These are phyloP conservation scores for Pleurotus sapidus DNA, from an alignment of 768 basidiomycete genomes.

Conservation along the genomic window DNA sequence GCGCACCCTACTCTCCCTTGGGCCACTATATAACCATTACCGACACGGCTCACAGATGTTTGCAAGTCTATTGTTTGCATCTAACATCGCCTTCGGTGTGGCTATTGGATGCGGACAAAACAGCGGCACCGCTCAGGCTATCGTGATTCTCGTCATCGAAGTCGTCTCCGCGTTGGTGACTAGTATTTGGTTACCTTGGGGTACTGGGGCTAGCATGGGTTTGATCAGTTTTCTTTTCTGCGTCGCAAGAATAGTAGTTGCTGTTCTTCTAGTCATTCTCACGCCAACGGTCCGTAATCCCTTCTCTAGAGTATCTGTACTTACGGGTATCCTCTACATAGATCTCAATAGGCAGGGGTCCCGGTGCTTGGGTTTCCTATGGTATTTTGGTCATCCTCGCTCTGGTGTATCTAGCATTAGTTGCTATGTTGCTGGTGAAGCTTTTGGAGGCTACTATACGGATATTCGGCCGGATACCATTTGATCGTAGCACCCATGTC, in stretches of 20 bases:
- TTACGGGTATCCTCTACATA: slow-evolving; percentile 25
- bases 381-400: slow-evolving; percentile 83
- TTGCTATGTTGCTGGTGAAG: slow-evolving; percentile 82
- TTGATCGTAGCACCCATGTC: slow-evolving; percentile 77
- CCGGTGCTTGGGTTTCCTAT: slow-evolving; percentile 92
- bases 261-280: slow-evolving; percentile 87
- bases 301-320: too few relatives aligned
- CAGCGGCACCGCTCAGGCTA: slow-evolving; percentile 89
- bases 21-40: slow-evolving; percentile 94
- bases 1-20: slow-evolving; percentile 83
- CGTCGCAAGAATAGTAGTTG: slow-evolving; percentile 85
- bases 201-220: slow-evolving; percentile 95
- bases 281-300: slow-evolving; percentile 71
- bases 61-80: slow-evolving; percentile 74
- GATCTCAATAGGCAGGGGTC: slow-evolving; percentile 81
- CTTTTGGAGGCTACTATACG: slow-evolving; percentile 80
- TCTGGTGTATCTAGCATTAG: slow-evolving; percentile 81
- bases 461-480: slow-evolving; percentile 71
- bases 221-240: slow-evolving; percentile 92
- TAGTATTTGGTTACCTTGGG: slow-evolving; percentile 96
- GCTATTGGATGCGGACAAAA: slow-evolving; percentile 88
- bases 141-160: slow-evolving; percentile 87
- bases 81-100: slow-evolving; percentile 79
- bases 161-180: slow-evolving; percentile 85
- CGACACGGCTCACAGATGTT: slow-evolving; percentile 90